These are phyloP conservation scores for Capsella bursapastoris DNA, from an alignment of 345 rosid genomes.

Conservation along the genomic window DNA sequence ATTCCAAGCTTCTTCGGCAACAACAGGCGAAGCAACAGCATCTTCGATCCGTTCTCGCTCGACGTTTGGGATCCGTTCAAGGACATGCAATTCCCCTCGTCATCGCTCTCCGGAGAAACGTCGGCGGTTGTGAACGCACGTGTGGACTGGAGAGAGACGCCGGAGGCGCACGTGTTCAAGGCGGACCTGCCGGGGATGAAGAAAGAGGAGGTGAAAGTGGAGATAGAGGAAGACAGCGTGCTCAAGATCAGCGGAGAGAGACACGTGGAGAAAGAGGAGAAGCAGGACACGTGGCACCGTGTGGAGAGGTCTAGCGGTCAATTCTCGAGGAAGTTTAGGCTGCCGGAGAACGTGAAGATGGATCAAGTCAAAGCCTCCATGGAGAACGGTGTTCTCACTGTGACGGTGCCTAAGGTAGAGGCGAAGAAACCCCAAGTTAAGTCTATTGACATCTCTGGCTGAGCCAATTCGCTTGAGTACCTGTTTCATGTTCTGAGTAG, in stretches of 20 bases:
- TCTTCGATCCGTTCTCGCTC: constrained; percentile 34
- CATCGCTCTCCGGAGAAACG: constrained; percentile 31
- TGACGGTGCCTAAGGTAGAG: constrained; percentile 46
- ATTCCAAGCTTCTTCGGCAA: constrained; percentile 41
- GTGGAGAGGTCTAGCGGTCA: constrained; percentile 45
- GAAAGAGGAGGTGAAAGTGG: constrained; percentile 53
- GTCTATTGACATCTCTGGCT: constrained; percentile 45
- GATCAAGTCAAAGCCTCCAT: constrained; percentile 47
- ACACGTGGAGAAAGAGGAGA: constrained; percentile 46
- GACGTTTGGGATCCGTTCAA: constrained; percentile 41
- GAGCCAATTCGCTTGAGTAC: not conserved
- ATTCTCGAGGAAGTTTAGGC: constrained; percentile 53
- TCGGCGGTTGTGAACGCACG: constrained; percentile 31
- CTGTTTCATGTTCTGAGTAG: not conserved
- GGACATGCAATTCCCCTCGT: not conserved
- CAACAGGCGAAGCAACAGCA: constrained; percentile 30
- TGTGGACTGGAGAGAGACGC: constrained; percentile 53
- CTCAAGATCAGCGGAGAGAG: constrained; percentile 52
- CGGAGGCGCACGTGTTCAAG: constrained; percentile 51
- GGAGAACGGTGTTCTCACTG: constrained; percentile 54
- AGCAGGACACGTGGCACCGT: constrained; percentile 49
- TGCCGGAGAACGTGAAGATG: constrained; percentile 48
- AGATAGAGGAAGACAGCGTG: constrained; percentile 48
- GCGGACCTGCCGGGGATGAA: constrained; percentile 52
- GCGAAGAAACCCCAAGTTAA: constrained; percentile 40